Conservation (phyloP, 2,329 filamentous ascomycete genomes). For the Apiospora malaysiana region DNA sequence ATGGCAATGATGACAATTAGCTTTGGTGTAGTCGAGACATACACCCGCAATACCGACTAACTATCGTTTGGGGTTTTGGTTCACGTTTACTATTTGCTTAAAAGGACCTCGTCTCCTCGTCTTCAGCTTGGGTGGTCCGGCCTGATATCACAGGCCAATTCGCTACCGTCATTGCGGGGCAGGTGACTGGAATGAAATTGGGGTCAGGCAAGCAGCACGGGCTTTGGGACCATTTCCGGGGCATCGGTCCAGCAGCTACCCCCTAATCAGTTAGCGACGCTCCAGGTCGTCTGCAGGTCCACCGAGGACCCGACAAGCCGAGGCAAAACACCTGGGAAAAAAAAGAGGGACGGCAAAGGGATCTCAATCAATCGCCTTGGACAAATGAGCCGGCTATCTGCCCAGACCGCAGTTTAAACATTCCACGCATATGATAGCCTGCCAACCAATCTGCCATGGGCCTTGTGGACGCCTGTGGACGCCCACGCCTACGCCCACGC, state of each 20-base stretch:
- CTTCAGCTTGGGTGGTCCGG: not conserved
- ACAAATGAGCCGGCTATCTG: constrained; percentile 4
- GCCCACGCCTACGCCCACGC: too few species aligned
- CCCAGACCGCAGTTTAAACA: constrained; percentile 13
- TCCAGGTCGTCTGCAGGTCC: not conserved
- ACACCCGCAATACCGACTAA: not conserved
- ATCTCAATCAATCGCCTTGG: not conserved
- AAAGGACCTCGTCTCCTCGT: not conserved
- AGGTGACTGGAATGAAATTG: constrained; percentile 9
- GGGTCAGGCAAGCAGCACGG: constrained; percentile 14
- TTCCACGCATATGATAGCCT: not conserved
- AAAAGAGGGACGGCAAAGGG: not conserved
- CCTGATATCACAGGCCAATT: constrained; percentile 1
- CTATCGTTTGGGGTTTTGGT: not conserved
- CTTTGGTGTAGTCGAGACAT: not conserved
- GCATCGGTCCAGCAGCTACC: not conserved
- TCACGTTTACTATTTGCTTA: too few species aligned
- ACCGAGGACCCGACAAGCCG: constrained; percentile 2
- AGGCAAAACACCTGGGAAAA: constrained; percentile 7
- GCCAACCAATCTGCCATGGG: too few species aligned
- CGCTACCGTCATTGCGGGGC: constrained; percentile 10
- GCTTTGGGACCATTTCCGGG: constrained; percentile 1
- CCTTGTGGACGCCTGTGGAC: not conserved
- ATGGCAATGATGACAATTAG: not conserved
- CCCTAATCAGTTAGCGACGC: not conserved